Evolutionary conservation across 306 rosid genomes (phyloP).

Genomic region (Vigna trinervia): DNA sequence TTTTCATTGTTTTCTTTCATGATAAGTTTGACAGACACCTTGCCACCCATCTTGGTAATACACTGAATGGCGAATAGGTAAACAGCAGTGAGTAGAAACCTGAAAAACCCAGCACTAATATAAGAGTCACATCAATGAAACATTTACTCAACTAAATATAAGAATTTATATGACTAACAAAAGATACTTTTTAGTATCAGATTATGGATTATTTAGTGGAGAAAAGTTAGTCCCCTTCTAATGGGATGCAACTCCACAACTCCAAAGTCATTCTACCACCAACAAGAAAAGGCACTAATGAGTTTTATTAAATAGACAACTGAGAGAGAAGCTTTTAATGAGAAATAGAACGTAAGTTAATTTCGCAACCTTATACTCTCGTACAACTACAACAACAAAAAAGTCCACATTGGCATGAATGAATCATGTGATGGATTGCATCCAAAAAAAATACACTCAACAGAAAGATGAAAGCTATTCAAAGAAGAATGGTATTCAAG

Average conservation of each 20-base stretch:
- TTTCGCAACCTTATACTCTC: background rate
- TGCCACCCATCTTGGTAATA: slow-evolving; percentile 79
- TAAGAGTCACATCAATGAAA: slow-evolving; percentile 36
- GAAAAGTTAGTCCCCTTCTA: background rate
- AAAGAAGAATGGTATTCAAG: background rate
- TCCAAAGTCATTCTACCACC: slow-evolving; percentile 17
- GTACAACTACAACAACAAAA: background rate
- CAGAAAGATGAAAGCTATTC: slow-evolving; percentile 3
- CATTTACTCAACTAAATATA: slow-evolving; percentile 19
- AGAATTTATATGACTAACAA: background rate
- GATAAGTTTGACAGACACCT: slow-evolving; percentile 82
- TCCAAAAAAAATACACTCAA: background rate
- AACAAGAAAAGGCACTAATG: background rate
- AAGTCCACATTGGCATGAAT: background rate
- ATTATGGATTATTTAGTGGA: slow-evolving; percentile 10
- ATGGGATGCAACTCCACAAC: slow-evolving; percentile 14
- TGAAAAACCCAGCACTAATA: slow-evolving; percentile 49
- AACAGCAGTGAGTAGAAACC: slow-evolving; percentile 86
- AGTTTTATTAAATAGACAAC: slow-evolving; percentile 10
- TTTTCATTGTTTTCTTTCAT: slow-evolving; percentile 80
- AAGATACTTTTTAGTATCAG: slow-evolving; percentile 6
- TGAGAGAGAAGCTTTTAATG: background rate
- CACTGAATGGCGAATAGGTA: slow-evolving; percentile 86
- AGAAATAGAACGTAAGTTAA: background rate
- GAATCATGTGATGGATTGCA: background rate